Percentiles rank a stretch among this genome's conserved stretches.
phyloP scores from a whole-genome alignment of 164 flowering plant genomes.

The Nymphaea colorata region DNA sequence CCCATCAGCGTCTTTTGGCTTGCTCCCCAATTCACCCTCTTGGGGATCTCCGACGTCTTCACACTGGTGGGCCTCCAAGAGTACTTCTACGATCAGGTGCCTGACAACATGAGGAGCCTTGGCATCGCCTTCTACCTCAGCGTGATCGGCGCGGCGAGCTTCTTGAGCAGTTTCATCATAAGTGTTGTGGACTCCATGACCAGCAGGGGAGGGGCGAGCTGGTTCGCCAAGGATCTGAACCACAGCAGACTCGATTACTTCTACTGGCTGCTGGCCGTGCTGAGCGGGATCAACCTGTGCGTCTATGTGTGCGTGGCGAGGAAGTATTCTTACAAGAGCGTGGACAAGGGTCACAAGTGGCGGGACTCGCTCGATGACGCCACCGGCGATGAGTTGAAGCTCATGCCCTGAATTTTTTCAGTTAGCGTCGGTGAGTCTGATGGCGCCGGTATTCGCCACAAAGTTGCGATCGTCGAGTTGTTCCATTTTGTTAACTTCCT shows the following conservation, averaged over 20 bases:
- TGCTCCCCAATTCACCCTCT: slow-evolving; percentile 41
- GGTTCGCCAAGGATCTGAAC: slow-evolving; percentile 59
- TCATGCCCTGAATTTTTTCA: too few relatives aligned
- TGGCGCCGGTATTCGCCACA: neutral
- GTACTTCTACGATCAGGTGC: slow-evolving; percentile 73
- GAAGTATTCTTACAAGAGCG: slow-evolving; percentile 50
- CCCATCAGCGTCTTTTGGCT: slow-evolving; percentile 61
- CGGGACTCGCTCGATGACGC: too few relatives aligned
- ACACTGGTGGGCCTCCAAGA: slow-evolving; percentile 65
- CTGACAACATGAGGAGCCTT: slow-evolving; percentile 60
- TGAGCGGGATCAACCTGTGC: slow-evolving; percentile 27
- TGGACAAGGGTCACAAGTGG: slow-evolving; percentile 10
- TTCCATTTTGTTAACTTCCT: too few relatives aligned
- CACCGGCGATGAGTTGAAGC: too few relatives aligned
- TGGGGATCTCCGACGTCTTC: slow-evolving; percentile 54
- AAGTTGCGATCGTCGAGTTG: too few relatives aligned
- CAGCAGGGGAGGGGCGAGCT: slow-evolving; percentile 20
- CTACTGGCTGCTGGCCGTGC: slow-evolving; percentile 47
- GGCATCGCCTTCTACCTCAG: slow-evolving; percentile 64
- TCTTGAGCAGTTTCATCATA: slow-evolving; percentile 45
- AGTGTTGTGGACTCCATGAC: slow-evolving; percentile 35
- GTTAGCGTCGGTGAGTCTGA: too few relatives aligned
- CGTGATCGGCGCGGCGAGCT: slow-evolving; percentile 45
- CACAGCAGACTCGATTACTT: slow-evolving; percentile 49
- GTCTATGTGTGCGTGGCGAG: slow-evolving; percentile 31